Evolutionary conservation across 768 basidiomycete genomes (phyloP), one percentile per base, ranked within the genome.

Genomic region (Astraeus odoratus): DNA sequence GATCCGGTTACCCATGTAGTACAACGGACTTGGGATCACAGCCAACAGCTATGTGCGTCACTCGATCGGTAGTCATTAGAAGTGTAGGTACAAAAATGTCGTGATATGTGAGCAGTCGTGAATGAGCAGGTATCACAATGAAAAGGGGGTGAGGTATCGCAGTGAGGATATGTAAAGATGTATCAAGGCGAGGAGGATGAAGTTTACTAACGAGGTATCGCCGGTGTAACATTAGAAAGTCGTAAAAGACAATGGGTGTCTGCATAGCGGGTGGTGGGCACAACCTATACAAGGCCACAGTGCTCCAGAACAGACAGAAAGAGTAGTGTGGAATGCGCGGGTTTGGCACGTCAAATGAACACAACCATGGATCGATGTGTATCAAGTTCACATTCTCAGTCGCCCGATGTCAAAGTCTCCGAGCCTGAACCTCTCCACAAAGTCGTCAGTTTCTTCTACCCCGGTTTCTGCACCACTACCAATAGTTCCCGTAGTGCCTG

Each of bases 361-460:
- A n/a, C 27, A 29, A 33, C 42, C 10, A 35, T 34, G 31, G 33
- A 31, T 10, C 13, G 26, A n/a, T n/a, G n/a, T n/a, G n/a, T n/a
- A n/a, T n/a, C n/a, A n/a, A n/a, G 44, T 15, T n/a, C 42, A 39
- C 27, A 39, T 44, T 33, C 43, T 49, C 38, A 44, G 7, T 10
- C 48, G 45, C 34, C 59, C 59, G 10, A 60, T 57, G 26, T 61
- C 57, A 39, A 61, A 53, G 13, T 46, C 18, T 0, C 53, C 52
- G 40, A 56, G 40, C 30, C 18, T 53, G 19, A 57, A 52, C 10
- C 7, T 40, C 3, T 53, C 45, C 26, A 51, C 27, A 3, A 24
- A 43, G 1, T 50, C 49, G 4, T 55, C 56, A 24, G 3, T 30
- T 20, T 41, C 45, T 13, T 57, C 45, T 41, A 39, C 48, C 19